Evolutionary conservation across 495 filamentous ascomycete species (phyloP), one percentile per base, ranked within the genome.

Genomic region (Penicillium desertorum): DNA sequence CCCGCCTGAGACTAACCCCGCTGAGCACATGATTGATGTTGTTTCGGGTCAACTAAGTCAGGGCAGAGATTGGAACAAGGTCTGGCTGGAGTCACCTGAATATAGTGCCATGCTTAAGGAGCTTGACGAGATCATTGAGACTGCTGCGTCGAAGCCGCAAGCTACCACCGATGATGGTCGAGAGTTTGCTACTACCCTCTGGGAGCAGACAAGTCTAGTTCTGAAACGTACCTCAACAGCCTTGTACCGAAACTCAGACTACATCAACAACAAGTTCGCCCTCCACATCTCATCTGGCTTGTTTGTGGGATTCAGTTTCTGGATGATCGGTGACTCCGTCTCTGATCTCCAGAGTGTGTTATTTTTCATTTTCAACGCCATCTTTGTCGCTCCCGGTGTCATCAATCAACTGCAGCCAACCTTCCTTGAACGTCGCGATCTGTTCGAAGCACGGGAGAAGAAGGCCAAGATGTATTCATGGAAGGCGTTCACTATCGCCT

Each of bases 21-120:
- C 92, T 9, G 92, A 97, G 66, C 92, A 89, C 83, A 96, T 96
- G 89, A 79, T 96, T 39, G 90, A 95, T 61, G 88, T 89, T 51
- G 92, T 92, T 51, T 66, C 72, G 4, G 70, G 73, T 11, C 54
- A 65, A 27, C 56, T 73, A 11, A 71, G 68, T 22, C 68, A 74
- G 29, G 67, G 66, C 32, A 66, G 77, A 20, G 77, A 87, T 60
- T 88, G 87, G 86, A 76, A 80, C 63, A 72, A 85, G 34, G 76
- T 86, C 60, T 89, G 86, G 86, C 68, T 76, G 17, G 79, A 81
- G 27, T 86, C 83, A 6, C 63, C 79, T 3, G 77, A 86, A 41
- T 67, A 74, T 23, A 60, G 66, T 22, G 52, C 62, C 3, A 68
- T 81, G 12, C 56, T 73, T 10, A 62, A 76, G n/a, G 83, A 88